These are phyloP conservation scores for Metschnikowia similis DNA, from an alignment of 805 yeast species.

Conservation along the genomic window DNA sequence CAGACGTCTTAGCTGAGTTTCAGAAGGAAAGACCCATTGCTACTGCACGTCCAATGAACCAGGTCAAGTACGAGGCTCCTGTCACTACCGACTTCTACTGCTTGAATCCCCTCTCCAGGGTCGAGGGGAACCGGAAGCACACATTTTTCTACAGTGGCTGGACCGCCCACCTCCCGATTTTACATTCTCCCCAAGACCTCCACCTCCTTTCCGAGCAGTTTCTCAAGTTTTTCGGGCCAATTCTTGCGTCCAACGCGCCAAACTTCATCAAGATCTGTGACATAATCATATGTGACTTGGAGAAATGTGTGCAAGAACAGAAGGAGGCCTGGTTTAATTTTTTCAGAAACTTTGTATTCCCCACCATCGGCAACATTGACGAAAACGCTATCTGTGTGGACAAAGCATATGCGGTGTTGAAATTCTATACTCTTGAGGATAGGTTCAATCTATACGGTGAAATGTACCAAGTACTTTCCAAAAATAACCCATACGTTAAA, in stretches of 20 bases:
- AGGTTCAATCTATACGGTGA: constrained; percentile 83
- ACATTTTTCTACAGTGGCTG: constrained; percentile 48
- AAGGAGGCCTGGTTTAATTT: constrained; percentile 50
- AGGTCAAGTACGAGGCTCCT: constrained; percentile 24
- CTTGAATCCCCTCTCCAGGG: constrained; percentile 28
- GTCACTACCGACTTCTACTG: constrained; percentile 19
- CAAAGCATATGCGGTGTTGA: constrained; percentile 54
- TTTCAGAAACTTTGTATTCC: constrained; percentile 62
- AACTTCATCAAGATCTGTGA: constrained; percentile 59
- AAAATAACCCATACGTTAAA: constrained; percentile 52
- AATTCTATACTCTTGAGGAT: constrained; percentile 51
- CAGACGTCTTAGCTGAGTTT: constrained; percentile 19
- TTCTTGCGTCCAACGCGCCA: constrained; percentile 43
- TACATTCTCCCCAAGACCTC: constrained; percentile 41
- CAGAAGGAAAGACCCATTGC: constrained; percentile 22
- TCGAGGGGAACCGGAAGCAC: constrained; percentile 22
- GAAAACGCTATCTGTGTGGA: constrained; percentile 58
- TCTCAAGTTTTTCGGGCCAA: constrained; percentile 52
- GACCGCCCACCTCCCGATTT: constrained; percentile 37
- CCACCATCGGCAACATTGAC: constrained; percentile 50
- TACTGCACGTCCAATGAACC: constrained; percentile 23
- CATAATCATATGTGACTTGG: constrained; percentile 44
- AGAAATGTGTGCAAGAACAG: constrained; percentile 8
- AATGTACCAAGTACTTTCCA: constrained; percentile 53
- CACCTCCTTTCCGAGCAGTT: constrained; percentile 45